Conservation (phyloP, 108 stramenopile genomes). For the Fragilaria radians region DNA sequence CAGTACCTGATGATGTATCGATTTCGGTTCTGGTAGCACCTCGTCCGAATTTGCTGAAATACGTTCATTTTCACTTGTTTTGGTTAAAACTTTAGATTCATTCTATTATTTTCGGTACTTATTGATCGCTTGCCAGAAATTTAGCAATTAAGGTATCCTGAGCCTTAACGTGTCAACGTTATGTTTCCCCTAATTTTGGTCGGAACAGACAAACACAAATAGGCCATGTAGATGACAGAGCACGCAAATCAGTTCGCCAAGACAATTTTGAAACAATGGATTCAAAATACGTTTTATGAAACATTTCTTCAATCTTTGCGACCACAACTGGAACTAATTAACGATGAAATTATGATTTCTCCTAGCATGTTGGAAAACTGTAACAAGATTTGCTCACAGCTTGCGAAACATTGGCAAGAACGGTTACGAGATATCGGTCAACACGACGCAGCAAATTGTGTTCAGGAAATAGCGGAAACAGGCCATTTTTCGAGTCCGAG, state of each 20-base stretch:
- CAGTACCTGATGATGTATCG: too few species aligned
- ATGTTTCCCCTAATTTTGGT: too few species aligned
- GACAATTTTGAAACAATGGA: neutral
- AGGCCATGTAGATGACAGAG: too few species aligned
- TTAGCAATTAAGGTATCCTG: too few species aligned
- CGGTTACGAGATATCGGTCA: neutral
- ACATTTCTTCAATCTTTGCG: neutral
- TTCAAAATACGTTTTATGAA: conserved; percentile 6
- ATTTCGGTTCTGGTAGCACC: too few species aligned
- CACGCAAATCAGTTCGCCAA: neutral
- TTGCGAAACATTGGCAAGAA: neutral
- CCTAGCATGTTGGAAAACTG: neutral
- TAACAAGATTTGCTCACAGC: neutral
- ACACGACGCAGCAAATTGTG: neutral
- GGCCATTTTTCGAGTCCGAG: neutral
- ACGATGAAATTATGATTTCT: neutral
- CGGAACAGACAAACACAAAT: too few species aligned
- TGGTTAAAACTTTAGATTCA: too few species aligned
- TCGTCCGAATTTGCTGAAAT: too few species aligned
- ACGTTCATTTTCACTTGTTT: too few species aligned
- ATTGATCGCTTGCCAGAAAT: too few species aligned
- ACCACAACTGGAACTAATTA: neutral
- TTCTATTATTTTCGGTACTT: too few species aligned
- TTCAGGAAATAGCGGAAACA: neutral
- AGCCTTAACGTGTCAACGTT: too few species aligned